Evolutionary conservation across 2,329 filamentous ascomycete species (phyloP), one percentile per base, ranked within the genome.

Genomic region (Fusarium decemcellulare): DNA sequence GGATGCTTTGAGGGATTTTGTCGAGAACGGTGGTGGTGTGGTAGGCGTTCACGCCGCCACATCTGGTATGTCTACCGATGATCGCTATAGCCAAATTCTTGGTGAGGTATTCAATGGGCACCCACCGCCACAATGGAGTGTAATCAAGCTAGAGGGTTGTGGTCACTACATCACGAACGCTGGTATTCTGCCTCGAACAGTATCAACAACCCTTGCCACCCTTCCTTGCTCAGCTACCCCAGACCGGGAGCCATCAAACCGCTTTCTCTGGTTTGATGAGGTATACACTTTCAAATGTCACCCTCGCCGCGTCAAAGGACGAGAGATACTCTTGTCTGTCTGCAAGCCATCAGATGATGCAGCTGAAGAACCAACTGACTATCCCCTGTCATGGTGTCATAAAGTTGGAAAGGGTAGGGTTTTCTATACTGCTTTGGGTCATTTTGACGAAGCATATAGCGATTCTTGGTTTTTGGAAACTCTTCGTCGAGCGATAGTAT

Each of bases 31-130:
- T 0, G 65, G 64, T 29, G 68, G 68, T 1, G 52, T 71, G 4
- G 39, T 71, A 8, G 68, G 68, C 14, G 36, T 71, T 8, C 68
- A 71, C 12, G 68, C 64, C 11, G 68, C 68, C 0, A 32, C 68
- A 0, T 37, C 44, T 0, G 68, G 68, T 3, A 47, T 63, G 6
- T 9, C 10, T 6, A 15, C 9, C 9, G n/a, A 36, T 5, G 15
- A 16, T 0, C 18, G n/a, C 2, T 71, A 71, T 15, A 53, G 43
- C 8, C 51, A 39, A n/a, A 62, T 71, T 2, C 15, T 71, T 0
- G 68, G 68, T 7, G 58, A 61, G 1, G 36, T 59, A 0, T 71
- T 71, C 1, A 27, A 63, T 5, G 61, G 55, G 0, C 68, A 71
- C 42, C 68, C 68, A 0, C 43, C 48, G 2, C 68, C 68, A 2